Evolutionary conservation across 2,329 filamentous ascomycete species (phyloP), one percentile per base, ranked within the genome.

Genomic region (Fusarium chlamydosporum): DNA sequence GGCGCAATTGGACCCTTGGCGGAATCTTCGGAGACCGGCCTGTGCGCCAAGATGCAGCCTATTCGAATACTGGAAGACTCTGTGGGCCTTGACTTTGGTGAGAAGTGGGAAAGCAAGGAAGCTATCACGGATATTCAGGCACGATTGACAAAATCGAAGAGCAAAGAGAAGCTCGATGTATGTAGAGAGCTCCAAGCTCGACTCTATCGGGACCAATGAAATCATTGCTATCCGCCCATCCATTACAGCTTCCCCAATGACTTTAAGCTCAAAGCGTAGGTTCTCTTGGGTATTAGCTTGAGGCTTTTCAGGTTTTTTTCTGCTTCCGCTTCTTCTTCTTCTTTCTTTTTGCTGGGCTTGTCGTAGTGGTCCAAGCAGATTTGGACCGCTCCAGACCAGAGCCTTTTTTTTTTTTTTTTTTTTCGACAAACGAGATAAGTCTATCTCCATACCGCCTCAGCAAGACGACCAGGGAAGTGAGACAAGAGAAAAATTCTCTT

Each of bases 321-420:
- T n/a, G n/a, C n/a, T n/a, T n/a, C n/a, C n/a, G n/a, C n/a, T 15
- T 47, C 50, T 69, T 23, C 23, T 23, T 15, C 38, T 23, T 23
- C 16, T 13, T 29, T 10, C 46, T 27, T 35, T 20, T 51, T 63
- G 34, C 33, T 33, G 43, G 50, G 50, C 57, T 47, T 46, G 42
- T 64, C 64, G 57, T 34, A 59, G 59, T 58, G 59, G 57, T 55
- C 52, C 43, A 51, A 57, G 26, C 37, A 50, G 33, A 55, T 70
- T 61, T 71, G 23, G 71, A 74, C 55, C 65, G 62, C 61, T 73
- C 72, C 51, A 74, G 71, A 72, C 64, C 33, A 38, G 34, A 31
- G 4, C 11, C 5, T 23, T 23, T 13, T 58, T 52, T 61, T 23
- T 23, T 23, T 13, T 58, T 52, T 61, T 23, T 23, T 23, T 13